Evolutionary conservation across 2,329 filamentous ascomycete genomes (phyloP), one percentile per base, ranked within the genome.

Genomic region (Exophiala dermatitidis): DNA sequence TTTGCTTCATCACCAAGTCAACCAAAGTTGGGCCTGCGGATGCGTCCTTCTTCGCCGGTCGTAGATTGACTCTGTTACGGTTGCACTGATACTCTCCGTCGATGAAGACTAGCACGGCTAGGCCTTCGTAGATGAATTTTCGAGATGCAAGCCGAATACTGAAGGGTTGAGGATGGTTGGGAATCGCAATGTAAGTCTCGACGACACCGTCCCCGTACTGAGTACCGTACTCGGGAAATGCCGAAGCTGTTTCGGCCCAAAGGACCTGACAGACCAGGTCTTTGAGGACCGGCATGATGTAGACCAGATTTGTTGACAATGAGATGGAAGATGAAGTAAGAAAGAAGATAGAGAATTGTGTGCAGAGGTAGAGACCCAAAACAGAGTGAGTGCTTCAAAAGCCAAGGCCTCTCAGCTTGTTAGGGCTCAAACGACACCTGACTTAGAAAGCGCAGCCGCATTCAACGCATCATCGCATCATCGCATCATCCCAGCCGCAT

Each of bases 61-160:
- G 65, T 32, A 80, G 59, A 34, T 72, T 65, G 37, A 70, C 67
- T 37, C 73, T 68, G 63, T 78, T 77, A 52, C 78, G 76, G 55
- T 81, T 81, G 65, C 76, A 78, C 61, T 81, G 78, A 56, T 80
- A 80, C 4, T 74, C 65, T 12, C 78, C 78, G 59, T 81, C 78
- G 38, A 80, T 78, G 67, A 74, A 81, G 29, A 81, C 77, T 55
- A 76, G 77, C 64, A 77, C 73, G 1, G 77, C 73, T 7, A 81
- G 64, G 0, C 78, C 78, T 28, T 74, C 70, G 1, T 74, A 74
- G 57, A 81, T 77, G 66, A 75, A 81, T 31, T 70, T 73, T 34
- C 65, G 66, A 0, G 76, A 76, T 2, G 65, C 70, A 37, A 81
- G 68, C 54, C 72, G 75, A 34, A 81, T 67, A 19, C 67, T 70